Evolutionary conservation across 2,329 filamentous ascomycete genomes (phyloP).

Genomic region (Pseudofabraea citricarpa): DNA sequence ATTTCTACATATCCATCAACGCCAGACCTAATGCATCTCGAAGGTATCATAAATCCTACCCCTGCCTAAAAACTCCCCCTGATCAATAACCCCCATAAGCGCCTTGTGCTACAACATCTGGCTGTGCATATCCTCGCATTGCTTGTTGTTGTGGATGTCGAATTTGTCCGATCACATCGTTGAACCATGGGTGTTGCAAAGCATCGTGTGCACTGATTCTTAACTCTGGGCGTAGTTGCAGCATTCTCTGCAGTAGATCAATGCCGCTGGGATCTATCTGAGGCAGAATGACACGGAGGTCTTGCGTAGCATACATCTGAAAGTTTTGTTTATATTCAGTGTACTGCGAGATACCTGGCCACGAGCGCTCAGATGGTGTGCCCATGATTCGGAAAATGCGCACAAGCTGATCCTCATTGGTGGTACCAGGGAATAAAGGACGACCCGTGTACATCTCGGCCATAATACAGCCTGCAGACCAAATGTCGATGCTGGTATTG

Average conservation of each 20-base stretch:
- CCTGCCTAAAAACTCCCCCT: background rate
- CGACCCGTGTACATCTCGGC: conserved; percentile 98
- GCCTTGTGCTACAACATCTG: conserved; percentile 18
- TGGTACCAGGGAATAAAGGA: conserved; percentile 93
- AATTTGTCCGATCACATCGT: conserved; percentile 46
- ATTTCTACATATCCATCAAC: conserved; percentile 5
- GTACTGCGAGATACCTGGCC: conserved; percentile 91
- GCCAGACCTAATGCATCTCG: conserved; percentile 4
- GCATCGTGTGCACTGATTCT: conserved; percentile 85
- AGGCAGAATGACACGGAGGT: conserved; percentile 78
- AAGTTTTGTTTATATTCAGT: conserved; percentile 98
- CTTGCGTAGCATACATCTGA: conserved; percentile 90
- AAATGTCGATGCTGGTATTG: conserved; percentile 99
- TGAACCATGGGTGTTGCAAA: conserved; percentile 89
- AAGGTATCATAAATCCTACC: conserved; percentile 4
- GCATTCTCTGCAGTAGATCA: conserved; percentile 83
- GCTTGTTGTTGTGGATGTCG: conserved; percentile 18
- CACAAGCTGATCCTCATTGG: conserved; percentile 94
- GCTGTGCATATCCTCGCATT: conserved; percentile 21
- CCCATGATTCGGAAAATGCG: conserved; percentile 99
- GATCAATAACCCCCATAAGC: conserved; percentile 14
- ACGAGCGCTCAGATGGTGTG: conserved; percentile 89
- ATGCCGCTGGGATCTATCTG: conserved; percentile 86
- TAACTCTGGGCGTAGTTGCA: conserved; percentile 88
- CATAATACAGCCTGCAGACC: conserved; percentile 99